These are phyloP conservation scores for Diaporthe ilicicola DNA, from an alignment of 2,329 filamentous ascomycete genomes.

Conservation along the genomic window DNA sequence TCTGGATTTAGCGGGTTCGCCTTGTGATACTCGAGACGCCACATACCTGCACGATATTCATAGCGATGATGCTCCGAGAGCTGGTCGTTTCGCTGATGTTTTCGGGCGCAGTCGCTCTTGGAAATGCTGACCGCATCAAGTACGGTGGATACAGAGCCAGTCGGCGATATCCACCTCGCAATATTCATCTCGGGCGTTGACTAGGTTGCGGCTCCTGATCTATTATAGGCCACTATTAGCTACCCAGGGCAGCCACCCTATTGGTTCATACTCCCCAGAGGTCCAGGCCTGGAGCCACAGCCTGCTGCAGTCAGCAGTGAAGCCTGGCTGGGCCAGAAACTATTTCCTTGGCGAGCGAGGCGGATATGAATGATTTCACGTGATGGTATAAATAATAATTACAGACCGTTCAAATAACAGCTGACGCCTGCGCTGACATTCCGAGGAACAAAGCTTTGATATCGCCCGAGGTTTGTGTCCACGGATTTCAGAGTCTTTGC, in stretches of 20 bases:
- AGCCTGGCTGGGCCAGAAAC: background rate
- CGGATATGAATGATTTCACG: background rate
- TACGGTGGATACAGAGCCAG: background rate
- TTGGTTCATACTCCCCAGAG: background rate
- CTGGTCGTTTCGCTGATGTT: no score
- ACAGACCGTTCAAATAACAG: background rate
- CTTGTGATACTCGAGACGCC: background rate
- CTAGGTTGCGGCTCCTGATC: background rate
- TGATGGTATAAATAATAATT: background rate
- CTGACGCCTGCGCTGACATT: background rate
- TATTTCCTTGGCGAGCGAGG: constrained; percentile 1
- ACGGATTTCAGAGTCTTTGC: background rate
- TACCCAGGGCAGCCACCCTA: background rate
- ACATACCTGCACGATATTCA: background rate
- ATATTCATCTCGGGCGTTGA: background rate
- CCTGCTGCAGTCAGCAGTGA: constrained; percentile 15
- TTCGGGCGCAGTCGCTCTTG: background rate
- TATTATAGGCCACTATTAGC: background rate
- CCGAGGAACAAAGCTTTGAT: background rate
- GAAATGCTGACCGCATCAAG: background rate
- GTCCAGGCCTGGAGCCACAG: background rate
- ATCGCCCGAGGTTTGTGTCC: background rate
- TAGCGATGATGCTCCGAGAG: background rate
- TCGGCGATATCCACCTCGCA: background rate
- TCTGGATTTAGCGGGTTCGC: no score